Evolutionary conservation across 345 rosid genomes (phyloP), one percentile per base, ranked within the genome.

Genomic region (Leavenworthia alabamica): DNA sequence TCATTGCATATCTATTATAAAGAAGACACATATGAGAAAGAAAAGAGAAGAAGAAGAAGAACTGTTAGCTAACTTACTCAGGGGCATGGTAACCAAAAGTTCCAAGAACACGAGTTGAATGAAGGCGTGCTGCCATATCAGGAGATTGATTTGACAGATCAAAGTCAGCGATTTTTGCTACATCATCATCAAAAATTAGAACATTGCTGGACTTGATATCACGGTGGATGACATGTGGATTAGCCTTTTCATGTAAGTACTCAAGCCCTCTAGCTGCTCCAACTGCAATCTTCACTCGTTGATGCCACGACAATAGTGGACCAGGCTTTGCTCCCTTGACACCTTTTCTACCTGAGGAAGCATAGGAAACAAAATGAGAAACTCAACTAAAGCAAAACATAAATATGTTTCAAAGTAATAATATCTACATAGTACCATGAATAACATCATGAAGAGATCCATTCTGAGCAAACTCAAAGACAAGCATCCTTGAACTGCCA

Each of bases 381-480:
- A 23, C 14, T 37, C 4, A 39, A 46, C 26, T 11, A 10, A 28
- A 41, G 9, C 4, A 17, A 1, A 31, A 47, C 35, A 62, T 12
- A 50, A 6, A 11, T 22, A 45, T 60, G 31, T n/a, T n/a, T 12
- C 31, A 10, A 58, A 40, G 11, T 22, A 9, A 43, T 2, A 11
- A 43, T 2, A 11, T 51, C 20, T 9, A 29, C 48, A 41, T 56
- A 29, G 54, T 72, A 83, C 92, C 92, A 57, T 83, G 88, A 43
- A 85, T 78, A 73, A 83, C 73, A 76, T 85, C 92, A 79, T 85
- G 86, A 39, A 85, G 83, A 33, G 92, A 85, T 46, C 92, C 92
- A 78, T 79, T 83, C 40, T 80, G 73, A 5, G 92, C 92, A 75
- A 83, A 83, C 60, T 81, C 92, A 48, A 81, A 81, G 39, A 82